These are phyloP conservation scores for Lagenaria siceraria DNA, from an alignment of 306 rosid species.

Conservation along the genomic window DNA sequence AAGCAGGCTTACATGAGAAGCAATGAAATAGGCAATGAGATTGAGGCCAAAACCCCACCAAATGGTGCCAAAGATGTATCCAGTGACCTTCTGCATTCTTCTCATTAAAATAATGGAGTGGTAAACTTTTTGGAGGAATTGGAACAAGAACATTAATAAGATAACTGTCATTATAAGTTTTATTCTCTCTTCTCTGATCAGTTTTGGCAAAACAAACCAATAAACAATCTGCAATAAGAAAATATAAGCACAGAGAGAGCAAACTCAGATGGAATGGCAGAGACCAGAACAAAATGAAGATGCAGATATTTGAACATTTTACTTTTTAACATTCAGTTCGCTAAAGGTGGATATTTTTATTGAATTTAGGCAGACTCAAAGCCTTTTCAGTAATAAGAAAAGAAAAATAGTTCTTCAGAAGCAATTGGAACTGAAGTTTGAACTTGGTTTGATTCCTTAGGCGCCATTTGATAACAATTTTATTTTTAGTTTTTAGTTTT, in stretches of 20 bases:
- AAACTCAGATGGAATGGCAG: neutral
- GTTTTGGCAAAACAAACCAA: slow-evolving; percentile 74
- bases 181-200: slow-evolving; percentile 81
- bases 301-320: neutral
- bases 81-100: slow-evolving; percentile 95
- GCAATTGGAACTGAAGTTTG: neutral
- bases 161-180: slow-evolving; percentile 85
- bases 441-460: neutral
- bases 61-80: slow-evolving; percentile 93
- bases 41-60: slow-evolving; percentile 99
- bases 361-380: neutral
- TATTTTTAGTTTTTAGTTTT: too few relatives aligned
- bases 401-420: neutral
- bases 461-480: too few relatives aligned
- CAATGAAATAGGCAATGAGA: slow-evolving; percentile 94
- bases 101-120: slow-evolving; percentile 87
- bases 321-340: neutral
- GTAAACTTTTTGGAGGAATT: slow-evolving; percentile 92
- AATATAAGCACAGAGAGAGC: neutral
- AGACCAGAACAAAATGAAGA: neutral
- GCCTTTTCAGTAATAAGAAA: neutral
- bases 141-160: slow-evolving; percentile 71
- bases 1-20: slow-evolving; percentile 68
- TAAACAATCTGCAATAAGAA: slow-evolving; percentile 61
- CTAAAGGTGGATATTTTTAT: neutral